A percentile compares a stretch with the other conserved stretches of the same genome.
Conservation (phyloP, 2,329 filamentous ascomycete species). For the Zymoseptoria passerinii region DNA sequence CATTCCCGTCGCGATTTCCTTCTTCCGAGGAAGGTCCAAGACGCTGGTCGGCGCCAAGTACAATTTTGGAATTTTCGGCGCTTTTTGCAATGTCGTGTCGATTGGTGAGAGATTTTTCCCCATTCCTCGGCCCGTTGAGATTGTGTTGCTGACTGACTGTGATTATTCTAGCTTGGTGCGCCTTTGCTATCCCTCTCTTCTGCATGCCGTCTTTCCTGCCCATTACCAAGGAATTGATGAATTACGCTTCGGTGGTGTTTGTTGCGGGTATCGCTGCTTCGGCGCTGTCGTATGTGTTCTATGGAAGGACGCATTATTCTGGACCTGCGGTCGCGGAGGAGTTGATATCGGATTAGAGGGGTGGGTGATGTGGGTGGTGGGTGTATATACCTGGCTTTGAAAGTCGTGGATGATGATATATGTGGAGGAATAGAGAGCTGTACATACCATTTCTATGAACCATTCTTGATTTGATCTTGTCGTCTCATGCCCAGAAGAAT, state of each 20-base stretch:
- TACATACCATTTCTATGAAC: not conserved
- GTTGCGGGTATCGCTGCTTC: conserved; percentile 56
- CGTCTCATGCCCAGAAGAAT: too few relatives aligned
- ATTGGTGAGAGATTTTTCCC: conserved; percentile 43
- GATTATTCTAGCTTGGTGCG: conserved; percentile 50
- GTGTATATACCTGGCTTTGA: not conserved
- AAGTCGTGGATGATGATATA: not conserved
- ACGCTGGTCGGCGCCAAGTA: conserved; percentile 51
- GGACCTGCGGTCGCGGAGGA: conserved; percentile 38
- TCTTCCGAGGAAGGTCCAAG: conserved; percentile 49
- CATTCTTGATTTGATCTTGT: too few relatives aligned
- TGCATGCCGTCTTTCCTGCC: conserved; percentile 57
- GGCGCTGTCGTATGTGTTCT: conserved; percentile 58
- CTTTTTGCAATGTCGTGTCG: conserved; percentile 56
- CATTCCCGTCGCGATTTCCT: conserved; percentile 56
- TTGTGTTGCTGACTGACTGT: conserved; percentile 25
- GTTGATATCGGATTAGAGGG: not conserved
- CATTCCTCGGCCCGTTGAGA: not conserved
- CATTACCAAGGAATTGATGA: conserved; percentile 53
- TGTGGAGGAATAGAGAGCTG: not conserved
- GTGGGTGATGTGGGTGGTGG: not conserved
- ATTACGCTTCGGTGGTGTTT: conserved; percentile 70
- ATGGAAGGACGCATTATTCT: conserved; percentile 61
- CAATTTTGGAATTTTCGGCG: conserved; percentile 54
- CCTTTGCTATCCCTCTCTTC: conserved; percentile 63